phyloP scores from a whole-genome alignment of 2,329 filamentous ascomycete species.

The Escovopsis sp. region DNA sequence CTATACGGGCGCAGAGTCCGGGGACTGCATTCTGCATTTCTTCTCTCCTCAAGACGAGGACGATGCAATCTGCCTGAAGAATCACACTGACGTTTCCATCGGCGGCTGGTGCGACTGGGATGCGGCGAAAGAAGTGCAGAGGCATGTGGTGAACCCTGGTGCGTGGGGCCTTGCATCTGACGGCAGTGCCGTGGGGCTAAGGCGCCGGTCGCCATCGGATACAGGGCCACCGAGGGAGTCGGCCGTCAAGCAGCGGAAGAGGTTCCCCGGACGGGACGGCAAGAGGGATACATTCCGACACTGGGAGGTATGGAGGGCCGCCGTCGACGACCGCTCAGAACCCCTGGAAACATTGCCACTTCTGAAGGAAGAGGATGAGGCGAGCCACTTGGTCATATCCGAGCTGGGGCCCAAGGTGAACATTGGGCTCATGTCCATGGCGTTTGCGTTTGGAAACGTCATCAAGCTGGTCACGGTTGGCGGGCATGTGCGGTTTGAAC shows the following conservation, averaged over 20 bases:
- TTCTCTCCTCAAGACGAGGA: constrained; percentile 39
- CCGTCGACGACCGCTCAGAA: constrained; percentile 27
- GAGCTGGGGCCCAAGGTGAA: constrained; percentile 48
- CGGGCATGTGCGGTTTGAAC: constrained; percentile 46
- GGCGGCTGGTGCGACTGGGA: constrained; percentile 35
- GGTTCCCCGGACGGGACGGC: constrained; percentile 12
- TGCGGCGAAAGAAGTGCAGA: constrained; percentile 33
- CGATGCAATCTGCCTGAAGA: constrained; percentile 41
- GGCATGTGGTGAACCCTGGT: constrained; percentile 45
- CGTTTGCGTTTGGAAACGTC: constrained; percentile 55
- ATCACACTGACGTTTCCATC: constrained; percentile 17
- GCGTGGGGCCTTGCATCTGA: constrained; percentile 46
- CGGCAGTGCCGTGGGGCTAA: constrained; percentile 47
- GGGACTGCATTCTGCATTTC: constrained; percentile 49
- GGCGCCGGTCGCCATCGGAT: constrained; percentile 24
- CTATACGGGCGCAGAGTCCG: constrained; percentile 43
- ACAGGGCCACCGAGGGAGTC: constrained; percentile 6
- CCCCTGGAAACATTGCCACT: constrained; percentile 31
- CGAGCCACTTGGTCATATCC: constrained; percentile 46
- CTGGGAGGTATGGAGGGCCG: constrained; percentile 42
- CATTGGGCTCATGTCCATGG: constrained; percentile 49
- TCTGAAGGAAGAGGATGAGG: constrained; percentile 22
- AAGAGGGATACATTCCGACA: constrained; percentile 15
- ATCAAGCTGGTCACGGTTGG: constrained; percentile 55
- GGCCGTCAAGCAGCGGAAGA: constrained; percentile 13